Evolutionary conservation across 192 early-diverging fungal species (phyloP), one percentile per base, ranked within the genome.

Genomic region (Diversispora eburnea): DNA sequence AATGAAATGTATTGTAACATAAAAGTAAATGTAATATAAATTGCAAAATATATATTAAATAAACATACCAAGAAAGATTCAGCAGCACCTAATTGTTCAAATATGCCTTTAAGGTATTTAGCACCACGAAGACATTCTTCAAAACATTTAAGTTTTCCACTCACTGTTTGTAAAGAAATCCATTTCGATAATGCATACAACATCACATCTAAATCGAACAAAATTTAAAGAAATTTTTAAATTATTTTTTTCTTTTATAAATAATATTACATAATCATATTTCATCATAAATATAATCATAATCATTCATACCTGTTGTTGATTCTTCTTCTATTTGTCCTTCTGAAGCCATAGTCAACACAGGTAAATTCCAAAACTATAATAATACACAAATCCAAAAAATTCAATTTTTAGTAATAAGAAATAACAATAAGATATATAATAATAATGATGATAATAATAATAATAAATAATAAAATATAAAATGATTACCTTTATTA

Each of bases 91-190:
- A 91, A 79, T 69, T 91, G 89, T 17, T 83, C 83, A 70, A 90
- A 75, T 45, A 91, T 76, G 9, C 85, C 85, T 57, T 87, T 87
- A 43, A 93, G 79, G 69, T 89, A 93, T n/a, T 87, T 86, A 8
- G 91, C 91, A 10, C 89, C 89, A 10, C 87, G 80, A 7, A 88
- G 77, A 71, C 90, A 93, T 74, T 93, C 91, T 54, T 88, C 86
- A 76, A 89, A 80, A 74, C 87, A 84, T 56, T 87, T 85, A 8
- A 86, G 81, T 3, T 88, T 83, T 22, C 90, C 91, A 56, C 88
- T 84, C 12, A 92, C 88, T 4, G 89, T 91, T 42, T 79, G 82
- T 76, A 91, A 83, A 8, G 79, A 81, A 41, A 92, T 80, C 91
- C 91, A 92, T 71, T 87, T 85, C 25, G 84, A 87, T 59, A 91